Evolutionary conservation across 768 basidiomycete genomes (phyloP).

Genomic region (Hygrocybe punicea): DNA sequence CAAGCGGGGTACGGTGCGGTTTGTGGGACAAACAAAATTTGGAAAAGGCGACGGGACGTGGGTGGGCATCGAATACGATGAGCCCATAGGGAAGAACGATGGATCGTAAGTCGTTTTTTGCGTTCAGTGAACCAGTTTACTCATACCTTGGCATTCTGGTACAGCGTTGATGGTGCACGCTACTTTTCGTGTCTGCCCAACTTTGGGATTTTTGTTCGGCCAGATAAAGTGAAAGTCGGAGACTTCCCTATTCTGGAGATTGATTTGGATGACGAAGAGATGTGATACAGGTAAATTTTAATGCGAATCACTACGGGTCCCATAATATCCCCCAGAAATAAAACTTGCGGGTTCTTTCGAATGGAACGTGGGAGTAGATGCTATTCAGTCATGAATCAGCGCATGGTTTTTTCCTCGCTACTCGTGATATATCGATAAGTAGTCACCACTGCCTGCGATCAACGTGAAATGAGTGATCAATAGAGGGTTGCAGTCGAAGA

Average conservation of each 20-base stretch:
- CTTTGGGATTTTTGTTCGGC: conserved; percentile 82
- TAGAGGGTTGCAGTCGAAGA: too few relatives aligned
- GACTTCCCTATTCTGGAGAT: conserved; percentile 86
- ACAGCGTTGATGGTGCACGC: conserved; percentile 76
- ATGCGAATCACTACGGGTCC: too few relatives aligned
- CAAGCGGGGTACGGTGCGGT: conserved; percentile 83
- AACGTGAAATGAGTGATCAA: too few relatives aligned
- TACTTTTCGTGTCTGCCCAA: conserved; percentile 80
- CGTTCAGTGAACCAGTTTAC: conserved; percentile 2
- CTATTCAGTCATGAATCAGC: too few relatives aligned
- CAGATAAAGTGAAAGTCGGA: conserved; percentile 76
- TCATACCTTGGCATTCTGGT: conserved; percentile 7
- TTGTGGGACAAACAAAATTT: conserved; percentile 78
- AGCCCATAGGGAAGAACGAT: conserved; percentile 93
- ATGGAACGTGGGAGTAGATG: too few relatives aligned
- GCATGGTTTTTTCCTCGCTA: too few relatives aligned
- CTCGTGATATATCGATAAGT: too few relatives aligned
- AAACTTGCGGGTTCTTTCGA: too few relatives aligned
- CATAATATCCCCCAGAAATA: too few relatives aligned
- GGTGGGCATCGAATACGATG: conserved; percentile 94
- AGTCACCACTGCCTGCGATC: too few relatives aligned
- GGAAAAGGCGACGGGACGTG: conserved; percentile 62
- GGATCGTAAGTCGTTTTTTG: conserved; percentile 66
- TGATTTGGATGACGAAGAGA: conserved; percentile 75
- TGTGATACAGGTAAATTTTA: conserved; percentile 12